A percentile compares a stretch with the other conserved stretches of the same genome.
Evolutionary conservation across 1,139 yeast species (phyloP).

Genomic region (Debaryomycetaceae sp.): DNA sequence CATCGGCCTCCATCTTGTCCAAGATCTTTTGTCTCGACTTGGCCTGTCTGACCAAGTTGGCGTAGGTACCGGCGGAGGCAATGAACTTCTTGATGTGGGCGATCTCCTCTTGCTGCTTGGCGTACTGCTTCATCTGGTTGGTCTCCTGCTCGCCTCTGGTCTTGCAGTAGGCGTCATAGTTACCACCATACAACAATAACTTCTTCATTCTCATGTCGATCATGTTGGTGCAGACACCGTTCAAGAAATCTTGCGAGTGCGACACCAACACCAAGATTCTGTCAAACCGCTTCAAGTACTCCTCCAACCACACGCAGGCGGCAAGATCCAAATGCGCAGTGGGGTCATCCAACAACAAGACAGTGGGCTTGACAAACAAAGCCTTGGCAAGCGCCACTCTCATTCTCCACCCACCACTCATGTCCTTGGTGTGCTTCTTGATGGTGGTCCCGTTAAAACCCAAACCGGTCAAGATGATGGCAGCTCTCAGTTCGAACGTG

Average conservation of each 20-base stretch:
- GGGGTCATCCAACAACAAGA: constrained; percentile 91
- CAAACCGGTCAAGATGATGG: constrained; percentile 91
- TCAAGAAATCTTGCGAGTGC: constrained; percentile 98
- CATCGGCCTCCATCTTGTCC: constrained; percentile 99
- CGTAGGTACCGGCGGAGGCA: constrained; percentile 99
- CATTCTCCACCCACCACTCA: constrained; percentile 99
- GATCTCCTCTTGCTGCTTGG: constrained; percentile 97
- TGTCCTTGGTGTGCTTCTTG: constrained; percentile 89
- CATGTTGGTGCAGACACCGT: constrained; percentile 98
- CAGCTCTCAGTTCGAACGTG: constrained; percentile 95
- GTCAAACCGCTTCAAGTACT: constrained; percentile 90
- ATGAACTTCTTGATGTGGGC: constrained; percentile 97
- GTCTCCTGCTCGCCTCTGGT: constrained; percentile 92
- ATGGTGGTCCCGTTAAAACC: constrained; percentile 84
- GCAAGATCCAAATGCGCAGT: constrained; percentile 99
- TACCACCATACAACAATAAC: constrained; percentile 87
- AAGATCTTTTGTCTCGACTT: constrained; percentile 98
- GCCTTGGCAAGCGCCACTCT: constrained; percentile 88
- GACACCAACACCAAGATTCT: constrained; percentile 92
- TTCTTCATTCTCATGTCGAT: constrained; percentile 86
- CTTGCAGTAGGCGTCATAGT: constrained; percentile 93
- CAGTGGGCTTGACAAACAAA: constrained; percentile 88
- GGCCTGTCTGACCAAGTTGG: constrained; percentile 97
- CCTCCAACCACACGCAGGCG: constrained; percentile 99
- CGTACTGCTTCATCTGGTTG: constrained; percentile 96